Evolutionary conservation across 2,329 filamentous ascomycete genomes (phyloP).

Genomic region (Xylariaceae sp.): DNA sequence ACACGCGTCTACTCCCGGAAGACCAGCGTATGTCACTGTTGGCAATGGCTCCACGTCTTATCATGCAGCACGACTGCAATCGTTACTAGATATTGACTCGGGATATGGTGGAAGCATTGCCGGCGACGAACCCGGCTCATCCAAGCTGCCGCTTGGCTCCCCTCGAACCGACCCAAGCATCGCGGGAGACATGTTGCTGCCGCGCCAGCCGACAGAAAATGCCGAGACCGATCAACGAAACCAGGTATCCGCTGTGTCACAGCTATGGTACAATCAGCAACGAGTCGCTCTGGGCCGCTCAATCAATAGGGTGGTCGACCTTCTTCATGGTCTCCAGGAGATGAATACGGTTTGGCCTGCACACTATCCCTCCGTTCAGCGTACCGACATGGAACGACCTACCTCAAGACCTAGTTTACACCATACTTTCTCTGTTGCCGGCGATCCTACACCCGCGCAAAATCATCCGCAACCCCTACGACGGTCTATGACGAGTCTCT

Average conservation of each 20-base stretch:
- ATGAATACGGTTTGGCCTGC: conserved; percentile 94
- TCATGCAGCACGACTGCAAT: conserved; percentile 80
- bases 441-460: conserved; percentile 51
- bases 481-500: conserved; percentile 76
- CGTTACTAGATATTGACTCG: conserved; percentile 84
- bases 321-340: conserved; percentile 81
- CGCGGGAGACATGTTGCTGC: conserved; percentile 54
- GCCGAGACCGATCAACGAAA: conserved; percentile 69
- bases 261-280: conserved; percentile 95
- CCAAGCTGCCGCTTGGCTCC: conserved; percentile 41
- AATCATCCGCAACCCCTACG: conserved; percentile 59
- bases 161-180: conserved; percentile 52
- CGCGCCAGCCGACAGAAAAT: conserved; percentile 48
- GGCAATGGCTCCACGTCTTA: conserved; percentile 82
- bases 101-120: conserved; percentile 86
- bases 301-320: conserved; percentile 85
- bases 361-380: conserved; percentile 87
- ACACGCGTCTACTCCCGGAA: conserved; percentile 30
- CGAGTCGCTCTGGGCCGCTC: conserved; percentile 84
- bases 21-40: conserved; percentile 84
- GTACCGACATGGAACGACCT: conserved; percentile 55
- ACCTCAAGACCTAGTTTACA: conserved; percentile 66
- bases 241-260: conserved; percentile 84
- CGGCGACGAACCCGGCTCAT: conserved; percentile 62
- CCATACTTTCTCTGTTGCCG: conserved; percentile 67